A percentile compares a stretch with the other conserved stretches of the same genome.
Evolutionary conservation across 352 stramenopile genomes (phyloP).

Genomic region (Vaucheria bursata): DNA sequence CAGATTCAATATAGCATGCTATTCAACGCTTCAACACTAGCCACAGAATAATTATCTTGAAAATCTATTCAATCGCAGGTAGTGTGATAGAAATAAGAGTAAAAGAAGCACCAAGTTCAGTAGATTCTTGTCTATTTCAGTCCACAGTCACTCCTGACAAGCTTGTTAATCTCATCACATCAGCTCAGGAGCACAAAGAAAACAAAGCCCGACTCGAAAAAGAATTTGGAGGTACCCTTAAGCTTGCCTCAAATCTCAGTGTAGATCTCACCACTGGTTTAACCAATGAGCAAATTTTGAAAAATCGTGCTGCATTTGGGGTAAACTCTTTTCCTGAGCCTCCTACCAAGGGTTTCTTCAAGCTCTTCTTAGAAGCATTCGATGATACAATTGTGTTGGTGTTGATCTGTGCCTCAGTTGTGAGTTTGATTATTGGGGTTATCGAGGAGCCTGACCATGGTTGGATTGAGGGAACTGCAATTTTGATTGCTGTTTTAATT

Average conservation of each 20-base stretch:
- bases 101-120: too few species aligned
- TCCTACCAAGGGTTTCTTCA: slow-evolving; percentile 40
- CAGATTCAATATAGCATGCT: too few species aligned
- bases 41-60: too few species aligned
- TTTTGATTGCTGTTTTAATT: slow-evolving; percentile 72
- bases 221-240: slow-evolving; percentile 11
- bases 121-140: too few species aligned
- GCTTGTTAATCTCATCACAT: background rate
- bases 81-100: too few species aligned
- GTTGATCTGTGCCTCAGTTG: slow-evolving; percentile 65
- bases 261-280: slow-evolving; percentile 13
- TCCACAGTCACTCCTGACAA: background rate
- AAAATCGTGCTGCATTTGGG: slow-evolving; percentile 23
- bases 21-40: too few species aligned
- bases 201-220: slow-evolving; percentile 33
- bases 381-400: slow-evolving; percentile 79
- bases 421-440: slow-evolving; percentile 65
- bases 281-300: slow-evolving; percentile 9
- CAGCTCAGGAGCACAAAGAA: slow-evolving; percentile 17
- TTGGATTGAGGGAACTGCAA: slow-evolving; percentile 77
- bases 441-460: slow-evolving; percentile 46
- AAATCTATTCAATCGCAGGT: too few species aligned
- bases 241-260: slow-evolving; percentile 13
- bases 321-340: slow-evolving; percentile 48
- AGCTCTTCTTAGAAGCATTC: slow-evolving; percentile 72